Evolutionary conservation across 2,329 filamentous ascomycete genomes (phyloP).

Genomic region (Hymenoscyphus albidus): DNA sequence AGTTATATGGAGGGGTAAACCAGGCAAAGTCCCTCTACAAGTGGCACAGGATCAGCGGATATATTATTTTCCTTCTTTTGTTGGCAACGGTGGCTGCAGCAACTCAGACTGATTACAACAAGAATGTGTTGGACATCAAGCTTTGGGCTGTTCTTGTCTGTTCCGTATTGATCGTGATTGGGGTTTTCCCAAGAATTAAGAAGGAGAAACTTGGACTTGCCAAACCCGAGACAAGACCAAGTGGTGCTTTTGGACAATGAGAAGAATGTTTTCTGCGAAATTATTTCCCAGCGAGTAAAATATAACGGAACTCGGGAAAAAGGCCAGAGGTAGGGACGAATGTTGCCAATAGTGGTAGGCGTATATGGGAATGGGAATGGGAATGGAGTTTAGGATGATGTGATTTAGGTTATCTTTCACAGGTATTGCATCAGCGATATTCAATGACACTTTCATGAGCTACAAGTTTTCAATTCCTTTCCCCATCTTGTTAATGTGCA

Average conservation of each 20-base stretch:
- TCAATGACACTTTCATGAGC: background rate
- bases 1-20: slow-evolving; percentile 72
- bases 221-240: slow-evolving; percentile 14
- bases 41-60: slow-evolving; percentile 78
- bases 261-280: background rate
- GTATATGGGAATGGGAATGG: background rate
- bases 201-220: slow-evolving; percentile 71
- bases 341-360: background rate
- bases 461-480: background rate
- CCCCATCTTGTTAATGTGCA: background rate
- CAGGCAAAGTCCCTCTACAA: slow-evolving; percentile 84
- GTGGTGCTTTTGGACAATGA: slow-evolving; percentile 21
- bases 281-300: background rate
- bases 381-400: background rate
- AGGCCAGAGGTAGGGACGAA: too few species aligned
- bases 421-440: background rate
- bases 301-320: background rate
- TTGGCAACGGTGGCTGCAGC: slow-evolving; percentile 72
- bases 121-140: slow-evolving; percentile 64
- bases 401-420: background rate
- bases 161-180: slow-evolving; percentile 61
- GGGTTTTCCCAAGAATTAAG: slow-evolving; percentile 75
- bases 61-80: slow-evolving; percentile 65
- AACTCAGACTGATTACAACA: slow-evolving; percentile 71
- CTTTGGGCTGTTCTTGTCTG: slow-evolving; percentile 72